These are phyloP conservation scores for Eleusine coracana DNA, from an alignment of 176 grass and related monocot genomes.

Conservation along the genomic window DNA sequence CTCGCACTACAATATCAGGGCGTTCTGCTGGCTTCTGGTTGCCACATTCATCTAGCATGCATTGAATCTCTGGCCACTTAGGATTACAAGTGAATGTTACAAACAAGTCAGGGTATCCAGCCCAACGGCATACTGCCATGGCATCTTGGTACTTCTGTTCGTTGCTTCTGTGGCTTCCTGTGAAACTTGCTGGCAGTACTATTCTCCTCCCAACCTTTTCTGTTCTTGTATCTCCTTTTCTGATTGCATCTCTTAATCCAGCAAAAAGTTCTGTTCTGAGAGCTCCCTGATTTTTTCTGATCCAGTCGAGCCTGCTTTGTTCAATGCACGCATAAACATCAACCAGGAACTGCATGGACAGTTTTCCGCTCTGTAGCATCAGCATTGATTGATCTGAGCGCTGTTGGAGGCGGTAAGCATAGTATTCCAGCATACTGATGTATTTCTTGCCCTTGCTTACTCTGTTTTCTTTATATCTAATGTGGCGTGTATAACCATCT, in stretches of 20 bases:
- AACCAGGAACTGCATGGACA: constrained; percentile 5
- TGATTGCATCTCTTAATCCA: constrained; percentile 12
- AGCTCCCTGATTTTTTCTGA: background rate
- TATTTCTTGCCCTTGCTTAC: background rate
- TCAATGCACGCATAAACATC: background rate
- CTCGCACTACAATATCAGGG: constrained; percentile 24
- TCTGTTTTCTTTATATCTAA: background rate
- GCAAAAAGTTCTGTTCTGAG: background rate
- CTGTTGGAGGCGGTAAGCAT: constrained; percentile 4
- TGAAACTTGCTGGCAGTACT: constrained; percentile 22
- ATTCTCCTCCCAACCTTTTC: constrained; percentile 4
- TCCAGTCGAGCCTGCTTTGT: background rate
- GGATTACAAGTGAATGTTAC: constrained; percentile 43
- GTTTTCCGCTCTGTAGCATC: background rate
- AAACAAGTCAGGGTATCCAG: constrained; percentile 20
- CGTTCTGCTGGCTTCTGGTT: constrained; percentile 12
- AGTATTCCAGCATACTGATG: constrained; percentile 39
- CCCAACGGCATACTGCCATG: constrained; percentile 21
- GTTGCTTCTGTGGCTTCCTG: constrained; percentile 13
- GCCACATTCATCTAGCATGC: background rate
- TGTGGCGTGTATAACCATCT: constrained; percentile 31
- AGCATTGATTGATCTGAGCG: background rate
- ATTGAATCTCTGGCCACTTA: constrained; percentile 36
- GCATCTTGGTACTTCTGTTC: constrained; percentile 37
- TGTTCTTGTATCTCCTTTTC: background rate